Percentiles rank a stretch among this genome's conserved stretches.
phyloP scores from a whole-genome alignment of 148 eudicot genomes.

The Beta vulgaris region DNA sequence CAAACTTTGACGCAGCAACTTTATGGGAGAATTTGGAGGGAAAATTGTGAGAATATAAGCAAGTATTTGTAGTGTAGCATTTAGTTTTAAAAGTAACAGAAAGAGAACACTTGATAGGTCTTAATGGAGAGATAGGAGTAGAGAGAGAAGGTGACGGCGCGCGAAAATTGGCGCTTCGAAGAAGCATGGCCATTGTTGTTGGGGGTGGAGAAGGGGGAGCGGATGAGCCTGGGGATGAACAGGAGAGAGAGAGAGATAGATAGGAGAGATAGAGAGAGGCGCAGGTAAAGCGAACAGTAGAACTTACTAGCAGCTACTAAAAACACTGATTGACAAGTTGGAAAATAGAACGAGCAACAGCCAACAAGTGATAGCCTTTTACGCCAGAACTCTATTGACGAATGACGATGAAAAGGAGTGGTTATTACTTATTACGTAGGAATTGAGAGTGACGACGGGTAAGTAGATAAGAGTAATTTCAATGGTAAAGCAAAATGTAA shows the following conservation, averaged over 20 bases:
- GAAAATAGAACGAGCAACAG: too few species aligned
- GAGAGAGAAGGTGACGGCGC: slow-evolving; percentile 21
- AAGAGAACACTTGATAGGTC: slow-evolving; percentile 13
- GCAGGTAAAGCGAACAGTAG: neutral
- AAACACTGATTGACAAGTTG: too few species aligned
- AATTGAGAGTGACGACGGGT: too few species aligned
- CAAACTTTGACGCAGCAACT: neutral
- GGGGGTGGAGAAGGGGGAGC: slow-evolving; percentile 1
- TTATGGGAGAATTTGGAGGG: slow-evolving; percentile 10
- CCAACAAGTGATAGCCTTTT: too few species aligned
- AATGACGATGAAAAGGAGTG: too few species aligned
- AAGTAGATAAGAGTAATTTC: too few species aligned
- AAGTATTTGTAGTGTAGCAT: neutral
- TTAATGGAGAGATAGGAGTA: slow-evolving; percentile 8
- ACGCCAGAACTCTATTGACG: too few species aligned
- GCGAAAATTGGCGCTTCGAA: slow-evolving; percentile 26
- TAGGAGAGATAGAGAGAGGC: neutral
- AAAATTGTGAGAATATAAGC: slow-evolving; percentile 13
- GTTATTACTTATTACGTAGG: too few species aligned
- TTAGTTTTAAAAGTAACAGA: slow-evolving; percentile 17
- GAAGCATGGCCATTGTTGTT: slow-evolving; percentile 34
- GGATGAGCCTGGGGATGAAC: slow-evolving; percentile 6
- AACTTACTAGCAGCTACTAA: too few species aligned
- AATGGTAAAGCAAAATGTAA: too few species aligned
- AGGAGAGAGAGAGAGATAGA: neutral